These are phyloP conservation scores for Fraxinus nigra DNA, from an alignment of 305 asterid genomes.

Conservation along the genomic window DNA sequence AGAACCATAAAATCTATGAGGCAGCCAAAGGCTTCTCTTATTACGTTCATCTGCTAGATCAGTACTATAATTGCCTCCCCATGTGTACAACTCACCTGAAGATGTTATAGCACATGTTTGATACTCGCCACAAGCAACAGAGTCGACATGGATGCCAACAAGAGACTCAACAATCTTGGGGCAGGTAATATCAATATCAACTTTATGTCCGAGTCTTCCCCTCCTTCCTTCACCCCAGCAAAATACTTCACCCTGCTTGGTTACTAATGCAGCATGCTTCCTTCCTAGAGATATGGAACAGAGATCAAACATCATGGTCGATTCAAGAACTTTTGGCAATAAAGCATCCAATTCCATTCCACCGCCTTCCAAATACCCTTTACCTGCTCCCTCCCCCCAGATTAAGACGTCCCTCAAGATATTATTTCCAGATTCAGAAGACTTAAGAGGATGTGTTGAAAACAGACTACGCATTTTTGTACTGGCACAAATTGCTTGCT, in stretches of 20 bases:
- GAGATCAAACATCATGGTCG: slow-evolving; percentile 46
- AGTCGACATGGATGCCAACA: slow-evolving; percentile 24
- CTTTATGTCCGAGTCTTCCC: slow-evolving; percentile 51
- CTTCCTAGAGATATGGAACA: slow-evolving; percentile 37
- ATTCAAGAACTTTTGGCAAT: slow-evolving; percentile 44
- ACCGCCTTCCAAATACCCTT: slow-evolving; percentile 35
- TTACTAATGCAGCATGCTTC: slow-evolving; percentile 45
- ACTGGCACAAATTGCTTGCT: slow-evolving; percentile 17
- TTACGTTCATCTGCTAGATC: slow-evolving; percentile 24
- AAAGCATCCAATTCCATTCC: slow-evolving; percentile 37
- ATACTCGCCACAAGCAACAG: slow-evolving; percentile 45
- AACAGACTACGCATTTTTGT: slow-evolving; percentile 20
- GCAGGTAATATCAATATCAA: slow-evolving; percentile 31
- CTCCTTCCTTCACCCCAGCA: slow-evolving; percentile 54
- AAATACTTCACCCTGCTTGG: slow-evolving; percentile 51
- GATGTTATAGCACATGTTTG: slow-evolving; percentile 41
- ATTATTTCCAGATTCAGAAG: slow-evolving; percentile 16
- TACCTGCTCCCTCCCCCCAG: slow-evolving; percentile 54
- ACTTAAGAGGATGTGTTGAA: slow-evolving; percentile 16
- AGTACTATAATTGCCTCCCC: slow-evolving; percentile 37
- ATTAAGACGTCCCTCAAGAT: slow-evolving; percentile 43
- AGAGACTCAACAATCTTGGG: slow-evolving; percentile 46
- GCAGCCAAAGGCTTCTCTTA: slow-evolving; percentile 42
- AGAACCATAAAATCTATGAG: slow-evolving; percentile 32
- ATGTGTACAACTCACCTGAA: slow-evolving; percentile 46